Evolutionary conservation across 2,329 filamentous ascomycete species (phyloP), one percentile per base, ranked within the genome.

Genomic region (Mollisiaceae sp.): DNA sequence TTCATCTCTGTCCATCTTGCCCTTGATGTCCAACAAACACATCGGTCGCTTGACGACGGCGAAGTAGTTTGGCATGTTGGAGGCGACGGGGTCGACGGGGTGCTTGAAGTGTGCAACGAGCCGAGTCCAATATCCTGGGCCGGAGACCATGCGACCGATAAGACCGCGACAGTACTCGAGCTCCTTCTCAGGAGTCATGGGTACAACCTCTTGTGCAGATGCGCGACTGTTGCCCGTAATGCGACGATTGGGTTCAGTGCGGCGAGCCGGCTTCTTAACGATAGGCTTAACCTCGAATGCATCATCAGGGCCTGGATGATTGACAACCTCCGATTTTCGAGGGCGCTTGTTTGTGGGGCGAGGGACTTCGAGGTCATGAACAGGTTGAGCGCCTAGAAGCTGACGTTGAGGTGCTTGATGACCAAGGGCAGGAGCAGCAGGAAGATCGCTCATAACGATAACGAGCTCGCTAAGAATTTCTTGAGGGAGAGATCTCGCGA

Each of bases 41-140:
- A 89, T 89, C 0, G 87, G 87, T 58, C 78, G 81, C 76, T 84
- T 85, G 65, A 89, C 78, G 72, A 87, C 87, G 12, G 85, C 81
- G 24, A 87, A 78, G 75, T 89, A 89, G 72, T 89, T 86, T 1
- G 86, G 86, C 1, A 88, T 84, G 20, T 83, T 83, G 68, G 89
- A 85, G 43, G 81, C 79, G 2, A 77, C 72, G 0, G 86, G 86
- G 64, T 86, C 82, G 8, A 89, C 86, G 0, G 86, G 83, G 27
- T 88, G 82, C 54, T 82, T 83, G 75, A 89, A 89, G 0, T 86
- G 85, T 0, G 85, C 85, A 2, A 89, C 86, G 0, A 89, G 80
- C n/a, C 86, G 84, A 0, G 87, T 89, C 87, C 87, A 89, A 74
- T 87, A 89, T 8, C 87, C 86, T 66, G 87, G 86, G 0, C 86